Evolutionary conservation across 2,329 filamentous ascomycete species (phyloP).

Genomic region (Emmonsia crescens): DNA sequence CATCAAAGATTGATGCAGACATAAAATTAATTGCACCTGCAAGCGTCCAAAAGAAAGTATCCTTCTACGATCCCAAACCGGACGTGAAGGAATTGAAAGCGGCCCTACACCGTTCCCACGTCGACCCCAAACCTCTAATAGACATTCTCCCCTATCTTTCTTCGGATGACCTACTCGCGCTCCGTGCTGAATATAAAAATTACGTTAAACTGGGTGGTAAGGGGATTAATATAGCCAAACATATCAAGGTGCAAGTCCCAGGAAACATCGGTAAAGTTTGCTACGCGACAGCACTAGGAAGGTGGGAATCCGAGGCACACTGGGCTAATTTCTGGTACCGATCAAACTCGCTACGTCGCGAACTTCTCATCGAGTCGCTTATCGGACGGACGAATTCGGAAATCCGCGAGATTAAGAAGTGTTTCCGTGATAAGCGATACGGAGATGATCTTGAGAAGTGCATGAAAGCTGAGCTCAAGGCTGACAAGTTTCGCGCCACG

Average conservation of each 20-base stretch:
- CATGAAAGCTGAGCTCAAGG: constrained; percentile 85
- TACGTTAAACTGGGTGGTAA: constrained; percentile 57
- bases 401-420: constrained; percentile 72
- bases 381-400: constrained; percentile 88
- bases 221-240: constrained; percentile 42
- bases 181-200: constrained; percentile 83
- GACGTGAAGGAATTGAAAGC: constrained; percentile 67
- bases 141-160: constrained; percentile 75
- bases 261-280: constrained; percentile 75
- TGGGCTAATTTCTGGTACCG: constrained; percentile 99
- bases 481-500: constrained; percentile 90
- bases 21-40: constrained; percentile 33
- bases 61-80: constrained; percentile 73
- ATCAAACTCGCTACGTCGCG: constrained; percentile 67
- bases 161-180: constrained; percentile 75
- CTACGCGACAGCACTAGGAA: constrained; percentile 79
- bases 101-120: constrained; percentile 57
- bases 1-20: constrained; percentile 16
- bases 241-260: constrained; percentile 36
- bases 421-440: constrained; percentile 89
- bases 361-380: constrained; percentile 83
- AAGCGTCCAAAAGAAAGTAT: constrained; percentile 50
- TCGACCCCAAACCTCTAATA: constrained; percentile 61
- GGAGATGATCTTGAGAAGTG: constrained; percentile 67
- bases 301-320: constrained; percentile 88